Conservation (phyloP, 2,329 filamentous ascomycete species). For the Exophiala dermatitidis region DNA sequence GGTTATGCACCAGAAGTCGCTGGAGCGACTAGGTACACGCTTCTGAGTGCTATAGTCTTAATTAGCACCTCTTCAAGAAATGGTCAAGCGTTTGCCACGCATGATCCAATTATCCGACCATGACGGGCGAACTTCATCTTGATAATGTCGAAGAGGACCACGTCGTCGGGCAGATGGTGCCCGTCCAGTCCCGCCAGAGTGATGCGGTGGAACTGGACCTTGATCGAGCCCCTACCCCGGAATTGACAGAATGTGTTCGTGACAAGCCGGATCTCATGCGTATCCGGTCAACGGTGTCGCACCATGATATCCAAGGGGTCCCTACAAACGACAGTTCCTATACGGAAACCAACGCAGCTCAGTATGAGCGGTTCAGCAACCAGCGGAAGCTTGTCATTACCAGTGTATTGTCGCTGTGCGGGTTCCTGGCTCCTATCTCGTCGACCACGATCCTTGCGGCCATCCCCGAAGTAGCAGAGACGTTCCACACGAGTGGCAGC, state of each 20-base stretch:
- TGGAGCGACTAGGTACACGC: too few species aligned
- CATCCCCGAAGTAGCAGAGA: conserved; percentile 63
- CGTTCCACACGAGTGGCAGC: conserved; percentile 57
- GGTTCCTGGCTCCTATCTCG: conserved; percentile 67
- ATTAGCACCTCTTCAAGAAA: not conserved
- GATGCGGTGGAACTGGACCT: conserved; percentile 5
- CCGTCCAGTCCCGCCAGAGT: conserved; percentile 7
- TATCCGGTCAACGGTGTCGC: conserved; percentile 31
- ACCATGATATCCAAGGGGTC: conserved; percentile 26
- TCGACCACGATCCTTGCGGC: conserved; percentile 67
- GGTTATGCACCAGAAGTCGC: too few species aligned
- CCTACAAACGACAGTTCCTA: conserved; percentile 20
- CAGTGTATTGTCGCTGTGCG: conserved; percentile 62
- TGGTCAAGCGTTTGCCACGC: not conserved
- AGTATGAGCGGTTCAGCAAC: conserved; percentile 58
- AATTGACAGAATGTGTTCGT: not conserved
- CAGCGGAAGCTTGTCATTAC: conserved; percentile 62
- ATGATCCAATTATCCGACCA: not conserved
- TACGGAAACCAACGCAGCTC: conserved; percentile 41
- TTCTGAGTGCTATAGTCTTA: not conserved
- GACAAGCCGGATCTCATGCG: conserved; percentile 27
- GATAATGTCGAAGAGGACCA: conserved; percentile 13
- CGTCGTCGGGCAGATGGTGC: not conserved
- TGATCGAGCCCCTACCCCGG: conserved; percentile 9
- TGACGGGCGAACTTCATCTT: conserved; percentile 23